These are phyloP conservation scores for Agrocybe chaxingu DNA, from an alignment of 768 basidiomycete genomes.

Conservation along the genomic window DNA sequence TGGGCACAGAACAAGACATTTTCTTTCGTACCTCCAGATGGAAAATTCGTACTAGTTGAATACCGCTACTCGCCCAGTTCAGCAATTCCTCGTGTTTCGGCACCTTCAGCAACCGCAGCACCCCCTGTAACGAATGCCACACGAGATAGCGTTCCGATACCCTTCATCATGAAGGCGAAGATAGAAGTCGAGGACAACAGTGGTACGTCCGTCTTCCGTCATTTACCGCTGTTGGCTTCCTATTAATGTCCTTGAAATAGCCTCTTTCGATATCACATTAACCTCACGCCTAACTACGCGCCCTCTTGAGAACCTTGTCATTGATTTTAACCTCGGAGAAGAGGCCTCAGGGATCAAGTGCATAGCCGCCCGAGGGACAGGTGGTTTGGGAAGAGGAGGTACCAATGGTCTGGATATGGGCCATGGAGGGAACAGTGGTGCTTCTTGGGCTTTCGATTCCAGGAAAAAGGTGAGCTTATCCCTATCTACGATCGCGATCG, in stretches of 20 bases:
- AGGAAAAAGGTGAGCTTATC: slow-evolving; percentile 46
- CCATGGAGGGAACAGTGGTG: slow-evolving; percentile 32
- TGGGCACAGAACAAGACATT: slow-evolving; percentile 75
- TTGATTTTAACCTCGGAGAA: slow-evolving; percentile 75
- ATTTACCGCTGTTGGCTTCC: background rate
- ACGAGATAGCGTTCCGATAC: slow-evolving; percentile 46
- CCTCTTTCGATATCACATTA: slow-evolving; percentile 58
- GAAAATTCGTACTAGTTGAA: slow-evolving; percentile 78
- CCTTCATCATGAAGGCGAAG: slow-evolving; percentile 48
- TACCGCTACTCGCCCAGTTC: slow-evolving; percentile 64
- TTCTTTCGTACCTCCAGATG: slow-evolving; percentile 94
- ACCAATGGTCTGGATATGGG: slow-evolving; percentile 28
- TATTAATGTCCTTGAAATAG: slow-evolving; percentile 26
- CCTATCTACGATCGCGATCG: background rate
- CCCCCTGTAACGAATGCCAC: slow-evolving; percentile 19
- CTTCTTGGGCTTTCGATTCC: slow-evolving; percentile 82
- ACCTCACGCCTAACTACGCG: slow-evolving; percentile 62
- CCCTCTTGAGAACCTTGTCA: slow-evolving; percentile 65
- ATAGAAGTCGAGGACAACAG: slow-evolving; percentile 41
- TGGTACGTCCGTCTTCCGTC: slow-evolving; percentile 25
- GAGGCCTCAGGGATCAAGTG: slow-evolving; percentile 74
- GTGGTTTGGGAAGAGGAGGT: slow-evolving; percentile 37
- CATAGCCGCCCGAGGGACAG: slow-evolving; percentile 54
- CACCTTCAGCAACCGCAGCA: slow-evolving; percentile 18
- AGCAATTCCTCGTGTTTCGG: slow-evolving; percentile 25